Conservation (phyloP, 78 protist species). For the Capsaspora owczarzaki region DNA sequence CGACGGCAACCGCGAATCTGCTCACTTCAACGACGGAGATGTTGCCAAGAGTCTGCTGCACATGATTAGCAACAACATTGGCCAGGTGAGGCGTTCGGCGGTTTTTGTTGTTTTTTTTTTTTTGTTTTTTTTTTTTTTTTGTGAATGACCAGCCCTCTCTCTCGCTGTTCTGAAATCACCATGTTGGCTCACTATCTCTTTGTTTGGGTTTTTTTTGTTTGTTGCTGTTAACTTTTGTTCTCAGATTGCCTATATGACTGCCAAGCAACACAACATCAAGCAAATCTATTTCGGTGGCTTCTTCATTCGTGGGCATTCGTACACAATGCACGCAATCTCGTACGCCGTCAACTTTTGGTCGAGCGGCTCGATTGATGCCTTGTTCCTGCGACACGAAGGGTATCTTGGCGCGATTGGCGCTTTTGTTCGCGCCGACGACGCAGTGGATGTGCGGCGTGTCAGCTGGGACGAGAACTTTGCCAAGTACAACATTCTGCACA, state of each 20-base stretch:
- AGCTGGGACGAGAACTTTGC: background rate
- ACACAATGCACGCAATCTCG: constrained; percentile 36
- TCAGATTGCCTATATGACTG: constrained; percentile 31
- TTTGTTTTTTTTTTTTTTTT: background rate
- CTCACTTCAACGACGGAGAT: constrained; percentile 8
- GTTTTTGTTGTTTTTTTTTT: background rate
- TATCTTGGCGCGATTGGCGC: constrained; percentile 67
- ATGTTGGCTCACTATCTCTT: background rate
- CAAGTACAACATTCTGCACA: no score
- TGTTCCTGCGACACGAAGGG: constrained; percentile 61
- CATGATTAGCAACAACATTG: constrained; percentile 83
- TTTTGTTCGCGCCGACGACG: background rate
- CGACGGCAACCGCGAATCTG: background rate
- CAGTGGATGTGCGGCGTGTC: background rate
- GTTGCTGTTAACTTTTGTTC: background rate
- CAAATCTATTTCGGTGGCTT: constrained; percentile 45
- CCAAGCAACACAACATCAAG: constrained; percentile 11
- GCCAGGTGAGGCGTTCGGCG: constrained; percentile 57
- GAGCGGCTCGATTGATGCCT: constrained; percentile 25
- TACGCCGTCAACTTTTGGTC: constrained; percentile 50
- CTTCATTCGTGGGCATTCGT: constrained; percentile 51
- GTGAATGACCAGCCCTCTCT: background rate
- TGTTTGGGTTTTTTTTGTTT: no score
- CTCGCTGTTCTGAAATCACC: no score
- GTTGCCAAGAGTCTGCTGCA: constrained; percentile 47